Evolutionary conservation across 164 flowering plant species (phyloP), one percentile per base, ranked within the genome.

Genomic region (Berberis vulgaris): DNA sequence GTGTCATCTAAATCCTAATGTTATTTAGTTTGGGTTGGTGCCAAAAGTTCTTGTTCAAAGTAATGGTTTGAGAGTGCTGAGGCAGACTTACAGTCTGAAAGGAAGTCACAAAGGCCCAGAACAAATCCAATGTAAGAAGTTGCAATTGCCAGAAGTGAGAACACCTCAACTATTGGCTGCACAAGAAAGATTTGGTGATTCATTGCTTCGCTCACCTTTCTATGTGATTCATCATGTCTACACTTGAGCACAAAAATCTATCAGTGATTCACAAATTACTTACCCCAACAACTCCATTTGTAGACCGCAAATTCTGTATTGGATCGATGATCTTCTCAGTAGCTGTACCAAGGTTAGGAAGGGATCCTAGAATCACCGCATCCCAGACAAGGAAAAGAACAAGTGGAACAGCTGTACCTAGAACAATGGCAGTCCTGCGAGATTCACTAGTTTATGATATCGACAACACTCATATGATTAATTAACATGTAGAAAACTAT

Each of bases 51-150:
- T 26, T 26, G 26, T 26, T 26, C 26, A 26, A 26, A 26, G 26
- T 26, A 26, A 26, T 26, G 26, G 26, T 26, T 26, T 26, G 26
- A 26, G 4, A 26, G n/a, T 11, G 54, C 54, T 41, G 46, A 49
- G 56, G 46, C 4, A 45, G 41, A 83, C 96, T 88, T 75, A 93
- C 98, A 81, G 77, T 93, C 98, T 10, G 94, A 83, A 52, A 93
- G 81, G 79, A 93, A 89, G 79, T 93, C 98, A 1, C 92, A 44
- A n/a, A 93, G 92, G 68, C 98, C 98, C 75, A 93, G 71, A 62
- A 90, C 83, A 72, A 93, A 93, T 62, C 98, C 98, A 66, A 93
- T 89, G 64, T 85, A 93, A 10, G 98, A 93, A 42, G 97, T 89
- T 53, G 86, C 93, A 66, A 93, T 88, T 56, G 98, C 97, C 64